Percentiles rank a stretch among this genome's conserved stretches.
These are phyloP conservation scores for Entomortierella parvispora DNA, from an alignment of 192 early-diverging fungal species.

Conservation along the genomic window DNA sequence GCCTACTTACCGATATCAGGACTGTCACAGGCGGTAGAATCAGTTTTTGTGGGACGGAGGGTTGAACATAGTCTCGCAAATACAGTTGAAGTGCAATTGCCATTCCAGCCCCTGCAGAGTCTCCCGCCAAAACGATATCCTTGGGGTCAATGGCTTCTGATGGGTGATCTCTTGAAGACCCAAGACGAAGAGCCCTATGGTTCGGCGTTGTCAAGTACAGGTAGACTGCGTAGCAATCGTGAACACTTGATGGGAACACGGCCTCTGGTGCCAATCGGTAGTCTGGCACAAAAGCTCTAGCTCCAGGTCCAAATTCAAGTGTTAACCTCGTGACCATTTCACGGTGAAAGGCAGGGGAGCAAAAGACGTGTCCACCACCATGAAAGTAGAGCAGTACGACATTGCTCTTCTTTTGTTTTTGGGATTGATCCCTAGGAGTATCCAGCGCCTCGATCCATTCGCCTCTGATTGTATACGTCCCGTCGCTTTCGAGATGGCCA, in stretches of 20 bases:
- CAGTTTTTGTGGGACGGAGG: constrained; percentile 11
- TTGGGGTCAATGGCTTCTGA: constrained; percentile 57
- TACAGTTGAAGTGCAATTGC: constrained; percentile 37
- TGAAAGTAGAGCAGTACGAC: constrained; percentile 76
- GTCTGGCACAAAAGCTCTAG: constrained; percentile 38
- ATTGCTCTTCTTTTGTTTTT: constrained; percentile 46
- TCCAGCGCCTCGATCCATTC: constrained; percentile 57
- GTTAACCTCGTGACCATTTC: constrained; percentile 53
- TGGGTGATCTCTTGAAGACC: constrained; percentile 1
- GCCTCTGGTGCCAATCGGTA: constrained; percentile 51
- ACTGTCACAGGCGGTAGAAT: constrained; percentile 23
- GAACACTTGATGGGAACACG: constrained; percentile 44
- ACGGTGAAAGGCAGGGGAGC: constrained; percentile 56
- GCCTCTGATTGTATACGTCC: constrained; percentile 44
- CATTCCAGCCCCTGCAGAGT: constrained; percentile 70
- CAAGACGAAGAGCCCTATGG: constrained; percentile 11
- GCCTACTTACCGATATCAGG: constrained; percentile 29
- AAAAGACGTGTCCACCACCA: constrained; percentile 76
- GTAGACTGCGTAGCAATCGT: constrained; percentile 43
- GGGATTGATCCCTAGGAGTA: constrained; percentile 7
- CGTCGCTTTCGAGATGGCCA: constrained; percentile 14
- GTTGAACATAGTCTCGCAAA: constrained; percentile 40
- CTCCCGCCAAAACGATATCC: constrained; percentile 73
- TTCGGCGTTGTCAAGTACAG: constrained; percentile 36
- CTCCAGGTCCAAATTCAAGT: constrained; percentile 53